phyloP scores from a whole-genome alignment of 441 rosid species.

The Populus hybrid region DNA sequence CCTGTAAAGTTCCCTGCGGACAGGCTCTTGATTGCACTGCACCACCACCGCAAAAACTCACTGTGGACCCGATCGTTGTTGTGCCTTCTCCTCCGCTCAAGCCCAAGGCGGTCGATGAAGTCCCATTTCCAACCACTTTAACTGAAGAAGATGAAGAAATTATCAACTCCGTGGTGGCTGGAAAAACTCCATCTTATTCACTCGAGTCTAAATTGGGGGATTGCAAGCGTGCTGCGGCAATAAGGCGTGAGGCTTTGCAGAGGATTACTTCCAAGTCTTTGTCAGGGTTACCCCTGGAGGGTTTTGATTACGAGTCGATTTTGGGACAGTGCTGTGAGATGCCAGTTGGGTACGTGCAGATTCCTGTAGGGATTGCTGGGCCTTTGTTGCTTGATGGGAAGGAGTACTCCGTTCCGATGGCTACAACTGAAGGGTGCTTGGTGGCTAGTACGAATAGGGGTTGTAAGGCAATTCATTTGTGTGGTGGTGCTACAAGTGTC shows the following conservation, averaged over 20 bases:
- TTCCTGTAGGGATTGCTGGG: neutral
- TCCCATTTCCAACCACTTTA: neutral
- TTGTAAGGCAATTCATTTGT: slow-evolving; percentile 66
- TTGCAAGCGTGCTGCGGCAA: slow-evolving; percentile 62
- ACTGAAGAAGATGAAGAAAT: slow-evolving; percentile 58
- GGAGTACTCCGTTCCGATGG: neutral
- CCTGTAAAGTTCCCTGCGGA: slow-evolving; percentile 12
- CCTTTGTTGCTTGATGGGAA: neutral
- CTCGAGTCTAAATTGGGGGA: slow-evolving; percentile 75
- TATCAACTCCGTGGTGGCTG: slow-evolving; percentile 56
- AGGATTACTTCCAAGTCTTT: slow-evolving; percentile 62
- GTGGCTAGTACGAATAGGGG: slow-evolving; percentile 67
- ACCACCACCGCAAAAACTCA: neutral
- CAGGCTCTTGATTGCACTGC: slow-evolving; percentile 23
- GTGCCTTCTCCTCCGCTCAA: slow-evolving; percentile 13
- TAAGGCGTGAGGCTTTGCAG: slow-evolving; percentile 76
- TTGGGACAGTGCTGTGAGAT: slow-evolving; percentile 93
- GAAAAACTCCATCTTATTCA: slow-evolving; percentile 51
- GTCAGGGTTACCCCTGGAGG: slow-evolving; percentile 66
- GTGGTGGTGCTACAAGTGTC: slow-evolving; percentile 69
- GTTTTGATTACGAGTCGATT: slow-evolving; percentile 70
- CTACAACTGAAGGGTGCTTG: neutral
- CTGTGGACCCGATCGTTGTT: neutral
- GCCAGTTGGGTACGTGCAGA: slow-evolving; percentile 77
- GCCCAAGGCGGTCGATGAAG: neutral